Evolutionary conservation across 768 basidiomycete genomes (phyloP), one percentile per base, ranked within the genome.

Genomic region (Pisolithus sp.): DNA sequence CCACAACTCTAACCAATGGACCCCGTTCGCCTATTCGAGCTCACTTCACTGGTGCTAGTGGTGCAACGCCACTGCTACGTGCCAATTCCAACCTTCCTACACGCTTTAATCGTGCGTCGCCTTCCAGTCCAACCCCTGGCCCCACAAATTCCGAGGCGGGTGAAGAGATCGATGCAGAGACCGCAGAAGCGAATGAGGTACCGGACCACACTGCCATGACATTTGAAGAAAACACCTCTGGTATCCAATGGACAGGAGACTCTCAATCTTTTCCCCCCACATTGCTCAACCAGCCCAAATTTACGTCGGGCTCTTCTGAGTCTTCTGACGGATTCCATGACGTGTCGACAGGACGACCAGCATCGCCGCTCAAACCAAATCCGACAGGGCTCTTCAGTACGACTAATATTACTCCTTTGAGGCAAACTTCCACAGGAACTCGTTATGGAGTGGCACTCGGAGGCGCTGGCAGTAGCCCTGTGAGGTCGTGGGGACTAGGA

Each of bases 381-480:
- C 61, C 64, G 20, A 67, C 66, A 10, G 63, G 65, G 7, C 7
- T 40, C 18, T 37, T 24, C 10, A 45, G 23, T 4, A 6, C 34
- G 21, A 54, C 49, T 36, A 57, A 40, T 3, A 54, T 50, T 9
- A 44, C 45, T 26, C 66, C 77, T 1, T 53, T 81, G 52, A 63
- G 62, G 17, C 69, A 76, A 40, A 76, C 71, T 1, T 53, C 70
- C 24, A 86, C 86, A 3, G 87, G 87, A 24, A 83, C 82, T 17
- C 74, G 84, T 24, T 87, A 86, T 59, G 85, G 86, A 10, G 68
- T 71, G 15, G 83, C 79, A 0, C 69, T 86, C 9, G 66, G 70
- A 7, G 71, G 72, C 28, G 72, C 72, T 5, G 70, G 72, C 12
- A 67, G 65, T 10, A 69, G 68, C 26, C 70, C 75, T 28, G 71